Conservation (phyloP, 83 land plant genomes). For the Diphasiastrum complanatum region DNA sequence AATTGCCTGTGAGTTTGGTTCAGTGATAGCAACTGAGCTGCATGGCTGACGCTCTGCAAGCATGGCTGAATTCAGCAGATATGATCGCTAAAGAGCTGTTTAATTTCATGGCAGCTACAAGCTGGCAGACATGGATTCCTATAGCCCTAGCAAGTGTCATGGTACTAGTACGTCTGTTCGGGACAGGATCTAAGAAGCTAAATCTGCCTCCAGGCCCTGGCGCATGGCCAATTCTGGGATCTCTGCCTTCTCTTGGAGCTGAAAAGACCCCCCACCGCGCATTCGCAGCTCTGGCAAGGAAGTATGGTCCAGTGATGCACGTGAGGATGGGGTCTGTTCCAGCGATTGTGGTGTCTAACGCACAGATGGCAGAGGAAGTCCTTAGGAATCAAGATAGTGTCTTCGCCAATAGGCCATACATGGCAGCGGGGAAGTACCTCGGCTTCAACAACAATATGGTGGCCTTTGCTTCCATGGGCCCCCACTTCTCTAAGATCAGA, state of each 20-base stretch:
- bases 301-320: constrained; percentile 24
- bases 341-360: constrained; percentile 17
- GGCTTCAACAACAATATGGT: constrained; percentile 13
- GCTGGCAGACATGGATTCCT: too few relatives aligned
- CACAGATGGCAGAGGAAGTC: constrained; percentile 23
- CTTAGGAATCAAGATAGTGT: constrained; percentile 19
- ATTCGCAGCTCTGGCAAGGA: constrained; percentile 15
- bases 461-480: constrained; percentile 20
- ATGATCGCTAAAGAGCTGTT: too few relatives aligned
- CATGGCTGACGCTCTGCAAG: too few relatives aligned
- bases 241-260: constrained; percentile 13
- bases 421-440: constrained; percentile 12
- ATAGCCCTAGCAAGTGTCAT: too few relatives aligned
- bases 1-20: too few relatives aligned
- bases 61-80: too few relatives aligned
- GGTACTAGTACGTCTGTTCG: too few relatives aligned
- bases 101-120: too few relatives aligned
- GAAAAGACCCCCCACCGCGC: constrained; percentile 16
- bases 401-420: constrained; percentile 25
- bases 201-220: constrained; percentile 29
- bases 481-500: constrained; percentile 13
- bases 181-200: too few relatives aligned
- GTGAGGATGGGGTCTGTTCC: constrained; percentile 22
- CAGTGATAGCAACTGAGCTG: too few relatives aligned
- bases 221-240: constrained; percentile 19